Base-by-base conservation (phyloP, 768 basidiomycete genomes). In the Tylopilus balloui region DNA sequence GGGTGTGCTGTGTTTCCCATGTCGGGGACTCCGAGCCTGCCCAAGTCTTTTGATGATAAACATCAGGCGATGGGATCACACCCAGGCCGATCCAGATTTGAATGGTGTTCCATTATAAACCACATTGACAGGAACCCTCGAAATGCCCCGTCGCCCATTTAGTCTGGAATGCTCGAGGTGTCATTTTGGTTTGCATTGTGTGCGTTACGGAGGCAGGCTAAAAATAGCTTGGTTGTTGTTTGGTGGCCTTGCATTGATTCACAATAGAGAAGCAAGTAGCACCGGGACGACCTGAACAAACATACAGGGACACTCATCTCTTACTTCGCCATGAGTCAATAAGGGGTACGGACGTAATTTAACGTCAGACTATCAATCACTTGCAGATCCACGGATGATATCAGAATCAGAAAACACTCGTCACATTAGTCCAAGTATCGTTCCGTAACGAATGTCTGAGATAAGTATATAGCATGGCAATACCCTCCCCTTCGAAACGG, bases 131-230 rank as follows among this genome's bases (percentile, higher is more conserved):
- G 46, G n/a, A 25, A 46, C 42, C 45, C 34, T 14, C 28, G n/a
- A 28, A 24, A 47, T 42, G 36, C 1, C 17, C 13, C 14, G 24
- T 27, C 39, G 3, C 2, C 34, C 37, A n/a, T n/a, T n/a, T 14
- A 6, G 44, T 42, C 54, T 56, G 20, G 48, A 50, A 25, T 48
- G 48, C 28, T 51, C 53, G 40, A 50, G 31, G 17, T 27, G 40
- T 17, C 14, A 13, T 40, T 32, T 42, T 42, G 29, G 21, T 17
- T 42, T 43, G 31, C 42, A 24, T 49, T 43, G 28, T 49, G 15
- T 4, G 21, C 8, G 21, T 29, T 23, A 14, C 14, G 21, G 17
- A 36, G 19, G 23, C 31, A 28, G 15, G 27, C 23, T 21, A 39
- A 9, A 39, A 38, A 42, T 28, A 35, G 35, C 3, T 38, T 5